Conservation (phyloP, 169 alveolate genomes). For the Plasmodium knowlesi region DNA sequence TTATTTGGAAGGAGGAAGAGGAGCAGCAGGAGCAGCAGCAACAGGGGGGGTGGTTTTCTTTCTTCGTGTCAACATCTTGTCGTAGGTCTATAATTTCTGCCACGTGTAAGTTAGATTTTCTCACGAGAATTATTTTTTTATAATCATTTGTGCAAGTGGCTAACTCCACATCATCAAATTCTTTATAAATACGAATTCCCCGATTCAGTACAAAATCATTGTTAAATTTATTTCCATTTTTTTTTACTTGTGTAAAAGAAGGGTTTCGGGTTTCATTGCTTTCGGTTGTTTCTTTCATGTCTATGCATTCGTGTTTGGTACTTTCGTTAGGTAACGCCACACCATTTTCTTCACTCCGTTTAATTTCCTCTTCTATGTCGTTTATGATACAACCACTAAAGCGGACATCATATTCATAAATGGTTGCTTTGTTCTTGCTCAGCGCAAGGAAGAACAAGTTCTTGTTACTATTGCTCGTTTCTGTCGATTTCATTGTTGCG, state of each 20-base stretch:
- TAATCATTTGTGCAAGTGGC: conserved; percentile 61
- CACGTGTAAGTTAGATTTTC: conserved; percentile 19
- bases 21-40: too few species aligned
- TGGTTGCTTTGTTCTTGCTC: conserved; percentile 50
- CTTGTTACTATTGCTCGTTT: neutral
- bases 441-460: conserved; percentile 46
- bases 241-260: neutral
- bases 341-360: neutral
- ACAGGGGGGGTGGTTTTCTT: too few species aligned
- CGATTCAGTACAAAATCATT: conserved; percentile 51
- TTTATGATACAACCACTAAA: conserved; percentile 32
- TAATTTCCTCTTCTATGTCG: conserved; percentile 46
- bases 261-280: neutral
- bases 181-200: conserved; percentile 41
- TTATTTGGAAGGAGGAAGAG: neutral
- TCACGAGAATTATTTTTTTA: conserved; percentile 54
- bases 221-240: conserved; percentile 20
- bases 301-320: neutral
- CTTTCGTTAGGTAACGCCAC: neutral
- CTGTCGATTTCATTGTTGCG: neutral
- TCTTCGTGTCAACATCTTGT: too few species aligned
- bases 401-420: conserved; percentile 33
- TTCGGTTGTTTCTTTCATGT: neutral
- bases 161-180: conserved; percentile 40
- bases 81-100: conserved; percentile 57